These are phyloP conservation scores for Triticum urartu DNA, from an alignment of 176 grass and related monocot genomes.

Conservation along the genomic window DNA sequence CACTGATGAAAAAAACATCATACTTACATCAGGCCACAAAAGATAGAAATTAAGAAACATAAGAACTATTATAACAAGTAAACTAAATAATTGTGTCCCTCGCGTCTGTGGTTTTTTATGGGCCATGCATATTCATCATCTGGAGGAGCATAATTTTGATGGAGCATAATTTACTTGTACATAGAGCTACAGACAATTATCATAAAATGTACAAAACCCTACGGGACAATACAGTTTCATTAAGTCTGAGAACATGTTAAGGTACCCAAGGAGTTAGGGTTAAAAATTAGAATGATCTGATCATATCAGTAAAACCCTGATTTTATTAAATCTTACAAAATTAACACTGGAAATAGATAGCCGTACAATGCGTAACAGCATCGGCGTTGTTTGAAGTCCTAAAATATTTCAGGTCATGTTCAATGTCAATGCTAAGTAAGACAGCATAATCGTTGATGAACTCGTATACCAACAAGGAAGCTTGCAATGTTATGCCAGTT, in stretches of 20 bases:
- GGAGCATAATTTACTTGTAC: neutral
- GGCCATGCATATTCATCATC: neutral
- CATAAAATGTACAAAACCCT: no score
- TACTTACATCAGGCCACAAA: constrained; percentile 32
- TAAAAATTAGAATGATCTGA: neutral
- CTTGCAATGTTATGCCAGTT: neutral
- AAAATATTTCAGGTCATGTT: neutral
- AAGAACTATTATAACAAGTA: neutral
- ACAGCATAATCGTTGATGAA: neutral
- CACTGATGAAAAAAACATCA: constrained; percentile 57
- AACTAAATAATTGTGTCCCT: neutral
- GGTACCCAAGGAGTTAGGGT: neutral
- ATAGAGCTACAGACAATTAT: no score
- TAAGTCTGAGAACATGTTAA: no score
- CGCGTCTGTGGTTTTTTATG: neutral
- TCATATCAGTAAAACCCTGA: neutral
- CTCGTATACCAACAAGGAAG: neutral
- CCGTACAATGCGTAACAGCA: neutral
- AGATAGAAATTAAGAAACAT: neutral
- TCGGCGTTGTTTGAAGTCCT: no score
- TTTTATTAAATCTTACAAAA: neutral
- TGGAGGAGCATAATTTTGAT: neutral
- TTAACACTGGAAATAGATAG: neutral
- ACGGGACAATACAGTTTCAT: no score
- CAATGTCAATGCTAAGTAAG: neutral